Conservation (phyloP, 495 filamentous ascomycete species). For the Hypoxylon subgilvum region DNA sequence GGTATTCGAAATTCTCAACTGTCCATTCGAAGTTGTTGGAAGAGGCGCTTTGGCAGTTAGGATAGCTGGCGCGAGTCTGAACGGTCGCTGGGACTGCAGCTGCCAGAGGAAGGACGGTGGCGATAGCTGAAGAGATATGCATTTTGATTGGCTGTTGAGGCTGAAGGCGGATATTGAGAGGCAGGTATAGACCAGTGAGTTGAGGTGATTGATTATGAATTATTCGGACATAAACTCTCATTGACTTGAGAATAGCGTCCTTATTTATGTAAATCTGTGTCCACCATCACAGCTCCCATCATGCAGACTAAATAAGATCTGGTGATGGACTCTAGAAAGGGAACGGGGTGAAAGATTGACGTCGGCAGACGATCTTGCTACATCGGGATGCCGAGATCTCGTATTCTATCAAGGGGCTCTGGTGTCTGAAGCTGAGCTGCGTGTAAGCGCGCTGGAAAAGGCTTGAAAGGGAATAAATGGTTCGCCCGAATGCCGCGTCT, state of each 20-base stretch:
- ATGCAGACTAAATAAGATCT: constrained; percentile 21
- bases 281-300: constrained; percentile 23
- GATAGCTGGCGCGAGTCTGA: constrained; percentile 19
- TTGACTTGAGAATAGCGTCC: not conserved
- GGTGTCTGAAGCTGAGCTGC: constrained; percentile 6
- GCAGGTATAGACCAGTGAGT: not conserved
- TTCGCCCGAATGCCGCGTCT: not conserved
- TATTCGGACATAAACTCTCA: not conserved
- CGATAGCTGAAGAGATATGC: constrained; percentile 30
- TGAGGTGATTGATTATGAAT: not conserved
- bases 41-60: constrained; percentile 41
- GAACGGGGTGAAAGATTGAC: constrained; percentile 28
- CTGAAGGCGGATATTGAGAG: not conserved
- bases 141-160: constrained; percentile 20
- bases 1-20: constrained; percentile 46
- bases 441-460: constrained; percentile 5
- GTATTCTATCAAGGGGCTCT: constrained; percentile 32
- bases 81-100: constrained; percentile 26
- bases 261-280: constrained; percentile 24
- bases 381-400: constrained; percentile 33
- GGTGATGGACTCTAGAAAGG: constrained; percentile 22
- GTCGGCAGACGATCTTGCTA: constrained; percentile 31
- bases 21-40: constrained; percentile 46
- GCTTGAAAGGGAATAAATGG: constrained; percentile 24
- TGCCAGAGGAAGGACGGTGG: constrained; percentile 31